Conservation (phyloP, 2,329 filamentous ascomycete genomes). For the Ceratocystis ficicola region DNA sequence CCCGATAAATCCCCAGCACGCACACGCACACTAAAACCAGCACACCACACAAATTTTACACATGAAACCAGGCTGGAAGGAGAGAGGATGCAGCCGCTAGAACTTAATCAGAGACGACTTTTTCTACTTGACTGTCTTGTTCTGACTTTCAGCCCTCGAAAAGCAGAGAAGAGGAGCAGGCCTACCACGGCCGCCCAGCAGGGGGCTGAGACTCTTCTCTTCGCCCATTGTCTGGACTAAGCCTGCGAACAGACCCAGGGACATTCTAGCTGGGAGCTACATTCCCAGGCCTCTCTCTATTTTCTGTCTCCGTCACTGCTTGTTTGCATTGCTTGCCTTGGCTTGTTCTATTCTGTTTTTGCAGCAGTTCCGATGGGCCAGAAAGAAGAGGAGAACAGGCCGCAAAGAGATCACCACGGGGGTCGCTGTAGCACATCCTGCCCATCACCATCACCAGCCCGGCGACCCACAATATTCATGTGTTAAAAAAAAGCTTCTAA, state of each 20-base stretch:
- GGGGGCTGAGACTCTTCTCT: constrained; percentile 17
- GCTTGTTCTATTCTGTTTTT: too few species aligned
- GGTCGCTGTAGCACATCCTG: constrained; percentile 3
- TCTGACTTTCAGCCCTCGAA: neutral
- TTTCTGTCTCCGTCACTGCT: neutral
- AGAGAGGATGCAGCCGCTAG: neutral
- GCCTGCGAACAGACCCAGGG: constrained; percentile 13
- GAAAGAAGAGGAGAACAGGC: neutral
- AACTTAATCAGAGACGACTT: neutral
- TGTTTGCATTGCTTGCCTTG: neutral
- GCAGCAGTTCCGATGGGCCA: too few species aligned
- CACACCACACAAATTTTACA: neutral
- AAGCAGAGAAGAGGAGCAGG: neutral
- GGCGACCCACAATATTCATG: neutral
- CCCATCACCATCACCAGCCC: neutral
- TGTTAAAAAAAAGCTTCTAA: neutral
- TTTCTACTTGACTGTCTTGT: neutral
- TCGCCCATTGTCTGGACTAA: constrained; percentile 18
- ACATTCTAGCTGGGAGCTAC: neutral
- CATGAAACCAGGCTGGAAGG: neutral
- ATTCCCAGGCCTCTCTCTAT: neutral
- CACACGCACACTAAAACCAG: neutral
- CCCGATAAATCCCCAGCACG: neutral
- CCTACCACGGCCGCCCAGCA: neutral
- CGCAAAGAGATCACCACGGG: constrained; percentile 4